phyloP scores from a whole-genome alignment of 139 green algal genomes.

The Volvox africanus region DNA sequence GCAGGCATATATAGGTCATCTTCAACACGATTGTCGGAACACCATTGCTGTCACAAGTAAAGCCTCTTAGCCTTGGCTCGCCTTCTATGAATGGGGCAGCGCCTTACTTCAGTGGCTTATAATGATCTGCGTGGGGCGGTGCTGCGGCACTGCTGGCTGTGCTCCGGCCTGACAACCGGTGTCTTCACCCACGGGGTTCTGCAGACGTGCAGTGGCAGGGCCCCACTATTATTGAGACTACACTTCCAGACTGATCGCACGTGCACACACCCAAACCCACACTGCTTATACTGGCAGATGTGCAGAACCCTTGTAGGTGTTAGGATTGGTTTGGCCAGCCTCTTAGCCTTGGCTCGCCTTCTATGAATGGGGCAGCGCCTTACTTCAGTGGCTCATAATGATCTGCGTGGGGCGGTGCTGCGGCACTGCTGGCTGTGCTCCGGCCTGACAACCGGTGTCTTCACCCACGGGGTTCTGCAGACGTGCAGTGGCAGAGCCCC shows the following conservation, averaged over 20 bases:
- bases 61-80: slow-evolving; percentile 32
- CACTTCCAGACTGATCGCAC: too few species aligned
- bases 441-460: slow-evolving; percentile 39
- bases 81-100: neutral
- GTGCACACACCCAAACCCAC: too few species aligned
- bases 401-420: neutral
- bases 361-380: neutral
- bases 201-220: neutral
- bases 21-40: neutral
- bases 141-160: slow-evolving; percentile 1
- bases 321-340: too few species aligned
- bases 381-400: slow-evolving; percentile 38
- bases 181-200: slow-evolving; percentile 40
- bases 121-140: neutral
- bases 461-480: slow-evolving; percentile 26
- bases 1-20: neutral
- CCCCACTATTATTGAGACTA: slow-evolving; percentile 31
- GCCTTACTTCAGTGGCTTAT: slow-evolving; percentile 45
- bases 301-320: too few species aligned
- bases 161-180: slow-evolving; percentile 31
- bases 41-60: neutral
- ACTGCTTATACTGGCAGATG: too few species aligned
- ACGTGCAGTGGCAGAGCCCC: neutral
- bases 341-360: slow-evolving; percentile 26
- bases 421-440: neutral